Percentiles rank a stretch among this genome's conserved stretches.
These are phyloP conservation scores for Leccinum griseonigrum DNA, from an alignment of 1,284 basidiomycete species.

Conservation along the genomic window DNA sequence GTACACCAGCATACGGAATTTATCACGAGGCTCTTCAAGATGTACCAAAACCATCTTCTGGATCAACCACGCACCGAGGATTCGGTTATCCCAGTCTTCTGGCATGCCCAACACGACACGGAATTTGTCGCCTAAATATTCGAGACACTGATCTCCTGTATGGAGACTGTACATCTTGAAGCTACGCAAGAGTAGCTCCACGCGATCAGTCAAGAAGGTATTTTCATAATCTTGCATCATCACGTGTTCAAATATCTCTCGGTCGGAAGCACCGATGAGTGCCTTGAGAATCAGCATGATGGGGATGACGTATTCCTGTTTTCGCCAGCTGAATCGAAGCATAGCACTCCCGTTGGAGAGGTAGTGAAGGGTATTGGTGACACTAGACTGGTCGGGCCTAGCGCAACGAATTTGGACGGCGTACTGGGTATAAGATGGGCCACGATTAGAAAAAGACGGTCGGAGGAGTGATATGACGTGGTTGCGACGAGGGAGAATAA, in stretches of 20 bases:
- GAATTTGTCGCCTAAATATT: constrained; percentile 98
- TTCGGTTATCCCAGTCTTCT: constrained; percentile 89
- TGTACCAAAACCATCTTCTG: constrained; percentile 91
- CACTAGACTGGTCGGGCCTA: constrained; percentile 85
- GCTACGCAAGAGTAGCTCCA: constrained; percentile 95
- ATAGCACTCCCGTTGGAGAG: constrained; percentile 95
- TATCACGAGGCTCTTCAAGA: constrained; percentile 86
- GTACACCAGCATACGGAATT: constrained; percentile 94
- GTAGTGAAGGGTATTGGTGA: constrained; percentile 97
- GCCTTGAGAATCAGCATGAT: constrained; percentile 98
- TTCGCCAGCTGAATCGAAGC: constrained; percentile 95
- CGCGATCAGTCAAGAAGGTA: constrained; percentile 96
- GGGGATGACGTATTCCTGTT: constrained; percentile 98
- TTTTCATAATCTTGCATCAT: constrained; percentile 98
- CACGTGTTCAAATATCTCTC: constrained; percentile 97
- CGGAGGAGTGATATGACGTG: constrained; percentile 87
- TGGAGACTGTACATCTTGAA: constrained; percentile 92
- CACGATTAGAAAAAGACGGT: constrained; percentile 87
- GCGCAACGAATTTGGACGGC: constrained; percentile 97
- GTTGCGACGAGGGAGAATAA: constrained; percentile 88
- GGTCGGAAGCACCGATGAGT: constrained; percentile 91
- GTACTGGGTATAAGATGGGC: constrained; percentile 92
- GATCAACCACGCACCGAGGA: constrained; percentile 83
- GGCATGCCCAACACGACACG: constrained; percentile 89
- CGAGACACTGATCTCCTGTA: constrained; percentile 91